Base-by-base conservation (phyloP, 306 rosid species). In the Pterocarpus santalinus region DNA sequence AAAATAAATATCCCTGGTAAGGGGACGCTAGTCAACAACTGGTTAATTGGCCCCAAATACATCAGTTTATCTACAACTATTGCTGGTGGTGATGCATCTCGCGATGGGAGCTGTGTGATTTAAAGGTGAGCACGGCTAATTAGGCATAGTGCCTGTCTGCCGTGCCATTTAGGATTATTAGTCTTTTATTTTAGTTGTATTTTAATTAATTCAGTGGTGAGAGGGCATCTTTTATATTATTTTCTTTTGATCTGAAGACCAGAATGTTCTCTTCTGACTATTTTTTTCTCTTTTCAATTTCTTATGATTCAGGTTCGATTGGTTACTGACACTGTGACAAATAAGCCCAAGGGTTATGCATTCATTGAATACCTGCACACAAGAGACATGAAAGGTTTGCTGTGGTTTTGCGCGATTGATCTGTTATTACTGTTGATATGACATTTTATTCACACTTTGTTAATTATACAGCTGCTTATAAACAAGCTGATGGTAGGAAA, bases 51-150 rank as follows among this genome's bases (percentile, higher is more conserved):
- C 89, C 97, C 82, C 94, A 90, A 89, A 86, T 87, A 86, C 96
- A 80, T 91, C 95, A 73, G 85, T 87, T 92, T 93, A 87, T 86
- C 97, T 87, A 84, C 98, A 91, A 96, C 97, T 88, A 91, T 91
- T 90, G 92, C 94, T 75, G 94, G 98, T 90, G 98, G 97, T 90
- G 99, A 94, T 91, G 97, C 97, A 88, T 96, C 99, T 89, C 88
- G 89, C 89, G 57, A 88, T 88, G 84, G 93, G 92, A 91, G 99
- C 97, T 84, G 78, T 94, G 84, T 90, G 79, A 88, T 89, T 87
- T 88, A 87, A 96, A 96, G 99, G 99, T 96, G 99, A 96, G 98
- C 99, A 95, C 98, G 98, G 98, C 99, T 93, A 90, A 90, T 87
- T 88, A 92, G 99, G 99, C 99, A 92, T 89, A 92, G 97, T 85